Evolutionary conservation across 768 basidiomycete genomes (phyloP).

Genomic region (Leucosporidium creatinivorum): DNA sequence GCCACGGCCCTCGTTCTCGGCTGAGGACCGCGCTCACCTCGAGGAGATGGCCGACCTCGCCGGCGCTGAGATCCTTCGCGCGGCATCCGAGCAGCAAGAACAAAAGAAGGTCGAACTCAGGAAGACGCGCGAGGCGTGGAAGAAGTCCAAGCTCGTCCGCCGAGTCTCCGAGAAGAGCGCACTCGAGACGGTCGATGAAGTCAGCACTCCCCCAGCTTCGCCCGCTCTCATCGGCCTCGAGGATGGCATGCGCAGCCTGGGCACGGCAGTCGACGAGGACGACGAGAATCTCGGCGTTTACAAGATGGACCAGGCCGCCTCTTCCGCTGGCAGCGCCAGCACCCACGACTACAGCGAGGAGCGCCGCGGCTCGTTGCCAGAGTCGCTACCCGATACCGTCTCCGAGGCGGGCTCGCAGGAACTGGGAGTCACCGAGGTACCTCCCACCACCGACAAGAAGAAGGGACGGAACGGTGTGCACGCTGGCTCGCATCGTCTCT

Average conservation of each 20-base stretch:
- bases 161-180: not conserved
- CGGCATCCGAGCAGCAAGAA: not conserved
- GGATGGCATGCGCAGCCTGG: conserved; percentile 8
- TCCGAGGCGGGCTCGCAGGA: not conserved
- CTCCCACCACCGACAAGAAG: conserved; percentile 6
- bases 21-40: conserved; percentile 15
- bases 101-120: not conserved
- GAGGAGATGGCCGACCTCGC: conserved; percentile 20
- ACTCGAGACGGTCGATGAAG: conserved; percentile 25
- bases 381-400: no score
- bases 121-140: conserved; percentile 15
- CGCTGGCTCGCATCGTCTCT: not conserved
- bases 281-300: no score
- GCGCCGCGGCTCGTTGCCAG: no score
- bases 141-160: conserved; percentile 11
- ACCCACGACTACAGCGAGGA: no score
- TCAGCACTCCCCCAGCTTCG: conserved; percentile 18
- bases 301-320: no score
- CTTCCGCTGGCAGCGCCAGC: conserved; percentile 4
- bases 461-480: not conserved
- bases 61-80: conserved; percentile 16
- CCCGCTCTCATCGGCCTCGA: conserved; percentile 9
- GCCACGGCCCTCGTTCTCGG: conserved; percentile 3
- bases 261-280: not conserved
- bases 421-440: conserved; percentile 1